Evolutionary conservation across 1,284 basidiomycete genomes (phyloP).

Genomic region (Melampsora larici-populina): DNA sequence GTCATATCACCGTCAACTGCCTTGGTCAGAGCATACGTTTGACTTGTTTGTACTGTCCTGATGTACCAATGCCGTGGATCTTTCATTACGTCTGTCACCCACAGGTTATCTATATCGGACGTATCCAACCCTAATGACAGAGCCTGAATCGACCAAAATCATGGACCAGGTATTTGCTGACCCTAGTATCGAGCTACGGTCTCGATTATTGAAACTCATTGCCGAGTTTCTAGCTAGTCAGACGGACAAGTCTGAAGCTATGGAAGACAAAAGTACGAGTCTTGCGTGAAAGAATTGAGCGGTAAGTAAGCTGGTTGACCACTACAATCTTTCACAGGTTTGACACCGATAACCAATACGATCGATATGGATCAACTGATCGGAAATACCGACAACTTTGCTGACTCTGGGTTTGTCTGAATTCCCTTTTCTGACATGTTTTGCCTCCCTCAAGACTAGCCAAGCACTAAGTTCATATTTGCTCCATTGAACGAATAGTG

Average conservation of each 20-base stretch:
- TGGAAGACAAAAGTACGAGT: constrained; percentile 62
- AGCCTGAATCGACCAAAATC: constrained; percentile 70
- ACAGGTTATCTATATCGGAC: constrained; percentile 85
- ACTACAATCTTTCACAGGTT: not conserved
- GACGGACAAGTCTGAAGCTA: constrained; percentile 67
- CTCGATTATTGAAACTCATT: constrained; percentile 76
- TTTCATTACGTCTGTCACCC: not conserved
- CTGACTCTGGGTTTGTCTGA: constrained; percentile 78
- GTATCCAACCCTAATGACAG: constrained; percentile 80
- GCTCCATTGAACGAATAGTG: constrained; percentile 58
- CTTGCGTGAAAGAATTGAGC: constrained; percentile 26
- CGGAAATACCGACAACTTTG: constrained; percentile 87
- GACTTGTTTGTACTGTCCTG: not conserved
- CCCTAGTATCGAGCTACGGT: constrained; percentile 67
- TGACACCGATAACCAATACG: constrained; percentile 53
- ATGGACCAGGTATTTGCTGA: constrained; percentile 78
- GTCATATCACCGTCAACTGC: constrained; percentile 27
- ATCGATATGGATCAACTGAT: constrained; percentile 87
- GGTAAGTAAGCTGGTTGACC: constrained; percentile 46
- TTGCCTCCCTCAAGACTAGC: not conserved
- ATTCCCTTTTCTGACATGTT: not conserved
- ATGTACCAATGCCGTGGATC: not conserved
- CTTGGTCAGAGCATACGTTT: constrained; percentile 13
- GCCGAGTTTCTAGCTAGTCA: constrained; percentile 83
- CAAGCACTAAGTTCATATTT: too few relatives aligned